phyloP scores from a whole-genome alignment of 2,329 filamentous ascomycete genomes.

The Teratosphaeriaceae sp. region DNA sequence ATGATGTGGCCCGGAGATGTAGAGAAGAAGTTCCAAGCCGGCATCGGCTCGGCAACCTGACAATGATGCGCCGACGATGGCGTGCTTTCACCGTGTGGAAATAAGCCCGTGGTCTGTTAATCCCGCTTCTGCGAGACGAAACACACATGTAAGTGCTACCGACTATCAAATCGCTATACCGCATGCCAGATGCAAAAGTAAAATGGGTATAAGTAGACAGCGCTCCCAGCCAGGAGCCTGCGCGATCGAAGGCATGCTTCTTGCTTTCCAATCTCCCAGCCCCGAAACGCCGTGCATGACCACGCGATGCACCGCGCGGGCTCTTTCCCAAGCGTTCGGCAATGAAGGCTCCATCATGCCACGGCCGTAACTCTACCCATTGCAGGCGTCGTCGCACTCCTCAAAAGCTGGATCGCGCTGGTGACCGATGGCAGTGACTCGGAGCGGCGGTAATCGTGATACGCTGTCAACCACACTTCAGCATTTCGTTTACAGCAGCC shows the following conservation, averaged over 20 bases:
- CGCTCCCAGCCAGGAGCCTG: not conserved
- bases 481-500: not conserved
- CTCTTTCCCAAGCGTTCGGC: too few relatives aligned
- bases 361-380: not conserved
- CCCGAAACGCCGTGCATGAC: too few relatives aligned
- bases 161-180: not conserved
- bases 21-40: not conserved
- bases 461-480: not conserved
- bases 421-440: slow-evolving; percentile 5
- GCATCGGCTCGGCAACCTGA: not conserved
- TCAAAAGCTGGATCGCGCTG: not conserved
- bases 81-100: too few relatives aligned
- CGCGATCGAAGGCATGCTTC: not conserved
- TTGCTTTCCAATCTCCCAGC: not conserved
- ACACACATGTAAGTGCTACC: too few relatives aligned
- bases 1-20: not conserved
- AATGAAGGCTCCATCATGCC: too few relatives aligned
- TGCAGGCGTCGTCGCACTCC: not conserved
- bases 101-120: too few relatives aligned
- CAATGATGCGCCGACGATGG: not conserved
- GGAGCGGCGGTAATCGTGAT: slow-evolving; percentile 3
- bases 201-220: slow-evolving; percentile 1
- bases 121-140: too few relatives aligned
- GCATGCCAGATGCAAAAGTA: not conserved
- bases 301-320: too few relatives aligned